Base-by-base conservation (phyloP, 2,329 filamentous ascomycete genomes). In the Neophaeococcomyces aloes region DNA sequence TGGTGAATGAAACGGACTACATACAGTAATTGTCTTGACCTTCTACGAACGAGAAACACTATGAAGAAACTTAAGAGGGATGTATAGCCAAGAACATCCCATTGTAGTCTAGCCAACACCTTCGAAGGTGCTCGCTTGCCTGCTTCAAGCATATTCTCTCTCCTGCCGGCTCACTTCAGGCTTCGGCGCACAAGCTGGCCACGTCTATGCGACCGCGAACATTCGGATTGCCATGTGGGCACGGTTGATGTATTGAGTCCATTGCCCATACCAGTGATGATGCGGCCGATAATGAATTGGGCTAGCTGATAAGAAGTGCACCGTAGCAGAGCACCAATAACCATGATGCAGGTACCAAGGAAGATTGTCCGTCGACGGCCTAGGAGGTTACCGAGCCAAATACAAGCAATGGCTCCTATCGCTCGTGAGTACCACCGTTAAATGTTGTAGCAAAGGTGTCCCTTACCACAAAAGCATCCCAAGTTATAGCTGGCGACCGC, bases 341-440 rank as follows among this genome's bases (percentile, higher is more conserved):
- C 53, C 65, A 70, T 69, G 31, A 67, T 63, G 3, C 56, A 45
- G 15, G 47, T 44, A 14, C 48, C 67, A 1, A 61, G 48, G 32
- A 69, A 65, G 48, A 71, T 69, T 2, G 61, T 58, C 36, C 57
- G 59, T 38, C 65, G 60, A 17, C 68, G 65, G 17, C 68, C 68
- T 2, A 70, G 66, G 13, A 61, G 59, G 42, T 76, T 69, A 37
- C 71, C 73, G 15, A 68, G 50, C 59, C 69, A 70, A 46, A 73
- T 72, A 35, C 69, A 72, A 8, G 64, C 56, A 30, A 72, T 60
- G 2, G 70, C 69, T 21, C 70, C 39, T 42, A 21, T 18, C 11
- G 14, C 11, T 25, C 21, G 19, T 42, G 30, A 42, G 31, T 18
- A 42, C 21, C 10, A 8, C 3, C 29, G 5, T 35, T 6, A 2